phyloP scores from a whole-genome alignment of 768 basidiomycete species.

The Suillus fuscotomentosus region DNA sequence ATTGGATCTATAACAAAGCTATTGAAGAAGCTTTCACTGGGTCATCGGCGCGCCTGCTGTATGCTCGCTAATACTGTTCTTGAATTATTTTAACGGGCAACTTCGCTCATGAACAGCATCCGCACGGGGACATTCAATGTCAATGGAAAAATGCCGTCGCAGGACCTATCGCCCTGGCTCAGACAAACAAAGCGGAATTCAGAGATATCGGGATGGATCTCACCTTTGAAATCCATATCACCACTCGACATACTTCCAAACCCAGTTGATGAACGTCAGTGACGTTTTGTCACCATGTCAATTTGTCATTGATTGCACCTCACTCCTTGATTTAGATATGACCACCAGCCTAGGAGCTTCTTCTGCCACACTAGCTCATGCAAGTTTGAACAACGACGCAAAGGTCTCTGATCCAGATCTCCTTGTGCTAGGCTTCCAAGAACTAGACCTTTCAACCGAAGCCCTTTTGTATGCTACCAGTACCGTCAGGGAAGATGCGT shows the following conservation, averaged over 20 bases:
- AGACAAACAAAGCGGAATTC: slow-evolving; percentile 18
- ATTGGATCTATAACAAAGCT: slow-evolving; percentile 57
- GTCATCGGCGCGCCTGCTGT: slow-evolving; percentile 26
- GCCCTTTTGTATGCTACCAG: slow-evolving; percentile 71
- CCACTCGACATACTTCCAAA: slow-evolving; percentile 30
- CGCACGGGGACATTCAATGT: slow-evolving; percentile 85
- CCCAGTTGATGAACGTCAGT: slow-evolving; percentile 23
- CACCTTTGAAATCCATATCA: slow-evolving; percentile 35
- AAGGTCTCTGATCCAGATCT: slow-evolving; percentile 56
- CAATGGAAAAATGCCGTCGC: slow-evolving; percentile 72
- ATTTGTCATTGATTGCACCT: background rate
- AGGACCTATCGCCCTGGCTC: slow-evolving; percentile 71
- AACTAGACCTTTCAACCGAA: slow-evolving; percentile 76
- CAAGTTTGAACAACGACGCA: slow-evolving; percentile 9
- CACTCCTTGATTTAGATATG: slow-evolving; percentile 11
- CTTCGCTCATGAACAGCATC: slow-evolving; percentile 38
- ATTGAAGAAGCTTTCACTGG: slow-evolving; percentile 26
- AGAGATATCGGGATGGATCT: slow-evolving; percentile 23
- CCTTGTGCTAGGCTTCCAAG: slow-evolving; percentile 77
- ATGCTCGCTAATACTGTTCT: background rate
- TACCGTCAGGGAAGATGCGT: slow-evolving; percentile 65
- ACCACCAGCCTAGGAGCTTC: slow-evolving; percentile 1
- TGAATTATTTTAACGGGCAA: slow-evolving; percentile 3
- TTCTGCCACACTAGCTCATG: slow-evolving; percentile 7
- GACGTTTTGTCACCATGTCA: background rate